Conservation (phyloP, 208 protist species). For the Trichomonas vaginalis region DNA sequence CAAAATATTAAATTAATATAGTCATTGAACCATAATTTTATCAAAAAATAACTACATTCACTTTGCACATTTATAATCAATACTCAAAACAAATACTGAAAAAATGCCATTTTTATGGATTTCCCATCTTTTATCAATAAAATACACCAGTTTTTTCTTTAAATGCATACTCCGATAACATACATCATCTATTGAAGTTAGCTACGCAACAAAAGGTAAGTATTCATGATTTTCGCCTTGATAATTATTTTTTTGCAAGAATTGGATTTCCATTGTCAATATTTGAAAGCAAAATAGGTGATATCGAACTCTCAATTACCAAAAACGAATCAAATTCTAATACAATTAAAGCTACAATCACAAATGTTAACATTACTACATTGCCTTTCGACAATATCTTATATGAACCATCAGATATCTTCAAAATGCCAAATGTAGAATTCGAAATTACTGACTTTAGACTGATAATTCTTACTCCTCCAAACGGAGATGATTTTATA, state of each 20-base stretch:
- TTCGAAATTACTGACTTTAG: neutral
- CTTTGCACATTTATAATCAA: too few relatives aligned
- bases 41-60: too few relatives aligned
- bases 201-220: neutral
- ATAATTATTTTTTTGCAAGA: neutral
- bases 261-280: neutral
- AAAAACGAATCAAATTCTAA: too few relatives aligned
- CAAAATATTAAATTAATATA: too few relatives aligned
- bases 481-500: neutral
- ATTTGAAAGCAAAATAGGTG: neutral
- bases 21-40: too few relatives aligned
- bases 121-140: too few relatives aligned
- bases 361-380: neutral
- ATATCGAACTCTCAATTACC: neutral
- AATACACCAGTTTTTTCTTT: neutral
- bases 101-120: too few relatives aligned
- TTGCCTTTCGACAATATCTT: neutral
- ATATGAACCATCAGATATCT: neutral
- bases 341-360: neutral
- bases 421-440: neutral
- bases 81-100: too few relatives aligned
- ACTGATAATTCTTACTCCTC: neutral
- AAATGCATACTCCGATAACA: neutral
- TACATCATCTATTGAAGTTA: neutral
- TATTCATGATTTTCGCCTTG: neutral